Evolutionary conservation across 305 asterid genomes (phyloP).

Genomic region (Fraxinus angustifolia): DNA sequence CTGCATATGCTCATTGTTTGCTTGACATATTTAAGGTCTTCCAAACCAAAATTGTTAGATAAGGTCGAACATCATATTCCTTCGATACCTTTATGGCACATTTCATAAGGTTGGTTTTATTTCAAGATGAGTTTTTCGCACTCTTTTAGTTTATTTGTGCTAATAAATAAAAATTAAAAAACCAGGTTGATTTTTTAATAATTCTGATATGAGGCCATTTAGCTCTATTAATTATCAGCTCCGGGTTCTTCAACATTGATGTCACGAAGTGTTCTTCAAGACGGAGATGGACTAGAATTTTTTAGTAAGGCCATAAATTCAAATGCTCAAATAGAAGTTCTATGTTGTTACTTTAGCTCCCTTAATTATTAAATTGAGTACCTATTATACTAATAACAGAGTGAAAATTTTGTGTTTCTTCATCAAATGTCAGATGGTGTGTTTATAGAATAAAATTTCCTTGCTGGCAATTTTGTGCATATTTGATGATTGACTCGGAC

Average conservation of each 20-base stretch:
- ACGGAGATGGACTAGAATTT: neutral
- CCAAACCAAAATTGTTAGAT: conserved; percentile 48
- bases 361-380: too few species aligned
- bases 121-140: too few species aligned
- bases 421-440: neutral
- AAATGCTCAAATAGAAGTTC: neutral
- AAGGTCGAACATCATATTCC: conserved; percentile 47
- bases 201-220: too few species aligned
- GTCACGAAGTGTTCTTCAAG: neutral
- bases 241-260: too few species aligned
- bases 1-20: conserved; percentile 78
- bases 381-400: neutral
- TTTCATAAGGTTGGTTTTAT: neutral
- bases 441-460: neutral
- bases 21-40: conserved; percentile 63
- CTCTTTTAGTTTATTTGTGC: too few species aligned
- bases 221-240: too few species aligned
- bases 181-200: too few species aligned
- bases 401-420: neutral
- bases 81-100: neutral
- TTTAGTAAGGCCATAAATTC: neutral
- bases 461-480: neutral
- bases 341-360: too few species aligned
- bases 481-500: neutral
- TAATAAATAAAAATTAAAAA: too few species aligned